These are phyloP conservation scores for Alternaria burnsii DNA, from an alignment of 2,329 filamentous ascomycete species.

Conservation along the genomic window DNA sequence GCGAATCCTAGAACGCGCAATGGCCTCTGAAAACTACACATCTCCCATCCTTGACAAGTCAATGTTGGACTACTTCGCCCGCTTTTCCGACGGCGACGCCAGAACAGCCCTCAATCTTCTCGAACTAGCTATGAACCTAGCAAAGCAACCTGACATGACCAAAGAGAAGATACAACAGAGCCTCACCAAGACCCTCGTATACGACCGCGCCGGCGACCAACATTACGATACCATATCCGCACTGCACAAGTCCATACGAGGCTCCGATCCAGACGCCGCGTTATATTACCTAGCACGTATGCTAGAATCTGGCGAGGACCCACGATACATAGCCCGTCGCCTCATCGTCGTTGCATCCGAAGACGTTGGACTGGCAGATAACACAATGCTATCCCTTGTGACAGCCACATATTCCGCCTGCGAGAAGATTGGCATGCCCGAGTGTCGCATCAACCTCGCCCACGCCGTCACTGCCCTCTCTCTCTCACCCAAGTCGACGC, in stretches of 20 bases:
- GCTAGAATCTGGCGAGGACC: slow-evolving; percentile 94
- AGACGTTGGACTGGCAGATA: slow-evolving; percentile 91
- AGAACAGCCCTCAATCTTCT: slow-evolving; percentile 91
- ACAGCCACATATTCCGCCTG: slow-evolving; percentile 86
- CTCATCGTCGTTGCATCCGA: slow-evolving; percentile 96
- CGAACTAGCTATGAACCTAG: slow-evolving; percentile 84
- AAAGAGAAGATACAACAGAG: slow-evolving; percentile 80
- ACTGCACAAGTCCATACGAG: slow-evolving; percentile 94
- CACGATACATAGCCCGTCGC: slow-evolving; percentile 87
- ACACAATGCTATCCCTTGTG: slow-evolving; percentile 80
- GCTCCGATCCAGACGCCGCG: slow-evolving; percentile 83
- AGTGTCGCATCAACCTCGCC: slow-evolving; percentile 89
- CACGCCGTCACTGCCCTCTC: slow-evolving; percentile 85
- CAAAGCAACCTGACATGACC: slow-evolving; percentile 70
- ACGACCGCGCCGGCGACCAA: slow-evolving; percentile 93
- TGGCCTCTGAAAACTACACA: slow-evolving; percentile 65
- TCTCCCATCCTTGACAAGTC: slow-evolving; percentile 75
- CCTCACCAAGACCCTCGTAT: slow-evolving; percentile 91
- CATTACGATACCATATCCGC: slow-evolving; percentile 98
- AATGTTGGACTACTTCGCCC: slow-evolving; percentile 80
- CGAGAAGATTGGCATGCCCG: slow-evolving; percentile 94
- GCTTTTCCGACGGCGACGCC: slow-evolving; percentile 91
- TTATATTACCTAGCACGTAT: slow-evolving; percentile 96
- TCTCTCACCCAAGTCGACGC: slow-evolving; percentile 83
- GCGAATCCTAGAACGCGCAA: slow-evolving; percentile 77